These are phyloP conservation scores for Amauroascus niger DNA, from an alignment of 2,329 filamentous ascomycete species.

Conservation along the genomic window DNA sequence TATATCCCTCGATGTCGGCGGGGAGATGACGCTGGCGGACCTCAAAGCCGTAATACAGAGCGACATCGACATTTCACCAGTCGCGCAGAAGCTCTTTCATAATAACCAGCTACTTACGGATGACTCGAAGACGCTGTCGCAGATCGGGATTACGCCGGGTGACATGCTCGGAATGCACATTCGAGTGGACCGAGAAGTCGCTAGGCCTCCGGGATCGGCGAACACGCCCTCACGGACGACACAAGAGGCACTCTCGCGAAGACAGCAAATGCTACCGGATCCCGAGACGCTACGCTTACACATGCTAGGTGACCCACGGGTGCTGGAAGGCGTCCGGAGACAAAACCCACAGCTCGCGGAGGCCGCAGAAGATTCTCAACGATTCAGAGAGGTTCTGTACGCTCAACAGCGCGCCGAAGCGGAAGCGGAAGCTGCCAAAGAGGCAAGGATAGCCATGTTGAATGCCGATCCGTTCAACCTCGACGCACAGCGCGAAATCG, in stretches of 20 bases:
- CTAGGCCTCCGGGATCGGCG: not conserved
- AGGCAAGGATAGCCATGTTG: constrained; percentile 71
- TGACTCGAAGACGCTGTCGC: constrained; percentile 68
- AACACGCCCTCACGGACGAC: constrained; percentile 19
- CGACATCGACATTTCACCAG: constrained; percentile 64
- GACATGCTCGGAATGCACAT: constrained; percentile 90
- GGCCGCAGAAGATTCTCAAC: constrained; percentile 62
- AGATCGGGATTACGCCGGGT: constrained; percentile 71
- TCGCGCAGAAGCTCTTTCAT: constrained; percentile 75
- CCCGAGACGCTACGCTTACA: constrained; percentile 74
- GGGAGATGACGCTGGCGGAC: constrained; percentile 71
- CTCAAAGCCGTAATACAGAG: constrained; percentile 81
- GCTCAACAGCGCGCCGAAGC: constrained; percentile 61
- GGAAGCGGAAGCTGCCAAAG: constrained; percentile 63
- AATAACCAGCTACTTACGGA: constrained; percentile 74
- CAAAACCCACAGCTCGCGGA: constrained; percentile 68
- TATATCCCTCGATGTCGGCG: constrained; percentile 69
- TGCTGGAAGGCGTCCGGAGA: constrained; percentile 60
- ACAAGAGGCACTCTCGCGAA: constrained; percentile 21
- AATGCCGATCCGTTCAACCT: constrained; percentile 93
- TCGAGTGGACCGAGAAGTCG: constrained; percentile 23
- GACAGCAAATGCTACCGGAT: constrained; percentile 42
- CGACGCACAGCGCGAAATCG: constrained; percentile 83
- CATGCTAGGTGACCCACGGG: constrained; percentile 65
- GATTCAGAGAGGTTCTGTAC: constrained; percentile 64